Conservation (phyloP, 208 protist species). For the Wallacemonas sp. region DNA sequence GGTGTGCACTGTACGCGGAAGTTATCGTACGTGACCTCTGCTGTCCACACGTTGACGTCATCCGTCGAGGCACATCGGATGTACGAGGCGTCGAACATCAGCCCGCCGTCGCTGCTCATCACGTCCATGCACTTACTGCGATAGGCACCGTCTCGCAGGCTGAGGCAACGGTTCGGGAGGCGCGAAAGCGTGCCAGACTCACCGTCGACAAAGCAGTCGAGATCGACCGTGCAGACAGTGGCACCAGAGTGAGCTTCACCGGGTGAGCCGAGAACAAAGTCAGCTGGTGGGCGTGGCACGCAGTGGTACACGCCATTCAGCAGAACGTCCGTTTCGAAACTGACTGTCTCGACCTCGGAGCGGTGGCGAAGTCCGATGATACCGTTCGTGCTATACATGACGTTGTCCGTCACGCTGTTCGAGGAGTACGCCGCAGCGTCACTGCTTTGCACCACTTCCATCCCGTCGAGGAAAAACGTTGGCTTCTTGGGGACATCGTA, state of each 20-base stretch:
- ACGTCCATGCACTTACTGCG: constrained; percentile 66
- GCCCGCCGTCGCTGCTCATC: constrained; percentile 73
- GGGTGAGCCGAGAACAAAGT: constrained; percentile 36
- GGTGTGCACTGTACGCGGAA: constrained; percentile 42
- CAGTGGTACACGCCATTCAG: constrained; percentile 82
- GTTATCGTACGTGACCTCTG: constrained; percentile 67
- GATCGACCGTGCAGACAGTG: constrained; percentile 54
- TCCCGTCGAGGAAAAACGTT: constrained; percentile 71
- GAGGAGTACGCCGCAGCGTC: constrained; percentile 78
- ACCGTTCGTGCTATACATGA: constrained; percentile 90
- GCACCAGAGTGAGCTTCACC: constrained; percentile 61
- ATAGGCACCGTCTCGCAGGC: constrained; percentile 71
- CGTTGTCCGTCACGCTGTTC: constrained; percentile 70
- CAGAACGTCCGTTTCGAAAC: constrained; percentile 66
- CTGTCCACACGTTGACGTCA: constrained; percentile 69
- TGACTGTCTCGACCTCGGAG: constrained; percentile 73
- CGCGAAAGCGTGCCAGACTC: constrained; percentile 75
- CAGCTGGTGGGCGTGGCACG: constrained; percentile 21
- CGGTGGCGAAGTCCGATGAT: constrained; percentile 74
- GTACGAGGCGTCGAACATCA: constrained; percentile 81
- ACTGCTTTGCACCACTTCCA: constrained; percentile 75
- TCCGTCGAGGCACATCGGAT: constrained; percentile 52
- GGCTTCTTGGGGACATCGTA: constrained; percentile 87
- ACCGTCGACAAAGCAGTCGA: constrained; percentile 80
- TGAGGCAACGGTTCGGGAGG: constrained; percentile 54